Conservation (phyloP, 2,329 filamentous ascomycete species). For the Calonectria leucothoes region DNA sequence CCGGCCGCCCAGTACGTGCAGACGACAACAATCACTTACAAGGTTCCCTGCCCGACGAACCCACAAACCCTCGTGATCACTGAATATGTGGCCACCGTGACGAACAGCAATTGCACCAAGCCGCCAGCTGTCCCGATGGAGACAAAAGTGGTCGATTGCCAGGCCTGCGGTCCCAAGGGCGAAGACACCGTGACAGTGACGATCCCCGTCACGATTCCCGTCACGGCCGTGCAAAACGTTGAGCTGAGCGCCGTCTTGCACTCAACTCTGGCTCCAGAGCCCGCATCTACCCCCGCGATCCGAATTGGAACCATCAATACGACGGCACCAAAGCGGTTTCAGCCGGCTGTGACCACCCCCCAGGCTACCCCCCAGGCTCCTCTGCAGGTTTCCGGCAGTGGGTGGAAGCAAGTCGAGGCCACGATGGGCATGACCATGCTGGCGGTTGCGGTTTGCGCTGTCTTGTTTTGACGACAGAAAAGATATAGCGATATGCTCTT, state of each 20-base stretch:
- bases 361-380: conserved; percentile 20
- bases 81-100: conserved; percentile 48
- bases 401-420: conserved; percentile 17
- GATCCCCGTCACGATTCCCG: conserved; percentile 38
- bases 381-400: conserved; percentile 24
- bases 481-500: not conserved
- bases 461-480: conserved; percentile 18
- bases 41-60: conserved; percentile 46
- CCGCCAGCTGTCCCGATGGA: conserved; percentile 33
- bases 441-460: conserved; percentile 20
- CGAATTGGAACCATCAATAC: not conserved
- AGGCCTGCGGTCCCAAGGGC: conserved; percentile 36
- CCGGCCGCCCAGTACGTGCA: not conserved
- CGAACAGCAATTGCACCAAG: conserved; percentile 34
- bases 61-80: conserved; percentile 45
- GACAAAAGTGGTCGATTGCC: conserved; percentile 35
- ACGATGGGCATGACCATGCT: conserved; percentile 24
- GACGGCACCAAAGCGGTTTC: not conserved
- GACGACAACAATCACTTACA: conserved; percentile 39
- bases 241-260: not conserved
- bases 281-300: not conserved
- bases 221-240: conserved; percentile 9
- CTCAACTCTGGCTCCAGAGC: not conserved
- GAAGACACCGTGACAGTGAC: conserved; percentile 39
- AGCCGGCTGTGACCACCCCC: conserved; percentile 12